Conservation (phyloP, 2,329 filamentous ascomycete genomes). For the Aspergillus ochraceus region DNA sequence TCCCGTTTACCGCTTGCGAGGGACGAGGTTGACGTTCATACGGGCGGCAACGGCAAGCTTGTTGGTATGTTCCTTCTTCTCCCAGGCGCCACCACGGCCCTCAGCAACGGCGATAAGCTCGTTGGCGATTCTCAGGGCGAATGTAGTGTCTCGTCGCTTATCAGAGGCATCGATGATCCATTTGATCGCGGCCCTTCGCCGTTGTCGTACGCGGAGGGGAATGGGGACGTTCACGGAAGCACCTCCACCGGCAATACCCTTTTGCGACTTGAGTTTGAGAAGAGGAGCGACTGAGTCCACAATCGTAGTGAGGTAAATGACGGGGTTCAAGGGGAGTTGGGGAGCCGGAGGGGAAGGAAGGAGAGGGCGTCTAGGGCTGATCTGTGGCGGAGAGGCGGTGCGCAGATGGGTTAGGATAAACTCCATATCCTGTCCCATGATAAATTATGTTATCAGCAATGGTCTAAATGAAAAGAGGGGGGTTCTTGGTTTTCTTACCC, state of each 20-base stretch:
- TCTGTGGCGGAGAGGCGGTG: conserved; percentile 74
- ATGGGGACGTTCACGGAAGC: conserved; percentile 77
- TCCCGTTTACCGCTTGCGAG: background rate
- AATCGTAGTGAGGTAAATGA: conserved; percentile 84
- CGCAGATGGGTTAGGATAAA: conserved; percentile 80
- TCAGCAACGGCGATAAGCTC: conserved; percentile 87
- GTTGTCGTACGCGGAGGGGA: conserved; percentile 72
- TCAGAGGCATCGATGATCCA: conserved; percentile 88
- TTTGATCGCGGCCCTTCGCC: conserved; percentile 73
- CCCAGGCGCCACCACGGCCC: conserved; percentile 81
- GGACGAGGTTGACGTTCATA: conserved; percentile 58
- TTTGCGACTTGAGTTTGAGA: conserved; percentile 72
- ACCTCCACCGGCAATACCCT: conserved; percentile 83
- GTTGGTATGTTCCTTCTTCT: conserved; percentile 73
- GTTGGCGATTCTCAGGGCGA: conserved; percentile 76
- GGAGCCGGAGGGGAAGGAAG: conserved; percentile 71
- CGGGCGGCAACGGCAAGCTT: conserved; percentile 76
- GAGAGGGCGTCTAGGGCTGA: conserved; percentile 62
- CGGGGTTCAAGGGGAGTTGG: conserved; percentile 83
- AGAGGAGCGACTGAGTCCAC: conserved; percentile 92
- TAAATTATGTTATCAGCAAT: conserved; percentile 4
- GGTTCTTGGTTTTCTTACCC: conserved; percentile 54
- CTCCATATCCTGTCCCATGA: conserved; percentile 69
- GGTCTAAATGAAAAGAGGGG: background rate
- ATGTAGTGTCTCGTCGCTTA: conserved; percentile 72